Evolutionary conservation across 1,284 basidiomycete species (phyloP).

Genomic region (Hortiboletus rubellus): DNA sequence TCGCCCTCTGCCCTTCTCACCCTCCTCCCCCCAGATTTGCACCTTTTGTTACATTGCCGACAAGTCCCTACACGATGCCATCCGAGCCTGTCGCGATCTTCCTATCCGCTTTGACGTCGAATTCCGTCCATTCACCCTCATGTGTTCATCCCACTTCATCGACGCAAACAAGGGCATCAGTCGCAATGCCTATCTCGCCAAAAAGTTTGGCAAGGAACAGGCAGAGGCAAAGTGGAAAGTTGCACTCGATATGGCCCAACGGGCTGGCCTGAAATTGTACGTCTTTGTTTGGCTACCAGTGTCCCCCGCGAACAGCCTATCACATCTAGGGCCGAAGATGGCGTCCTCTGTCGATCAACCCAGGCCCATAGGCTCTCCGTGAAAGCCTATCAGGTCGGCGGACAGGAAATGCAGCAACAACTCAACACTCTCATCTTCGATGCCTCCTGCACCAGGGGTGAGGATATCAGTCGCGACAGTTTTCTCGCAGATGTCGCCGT

Average conservation of each 20-base stretch:
- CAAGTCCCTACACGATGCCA: slow-evolving; percentile 68
- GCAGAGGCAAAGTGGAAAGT: slow-evolving; percentile 49
- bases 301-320: not conserved
- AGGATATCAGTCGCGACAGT: slow-evolving; percentile 61
- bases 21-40: slow-evolving; percentile 50
- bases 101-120: slow-evolving; percentile 70
- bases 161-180: slow-evolving; percentile 42
- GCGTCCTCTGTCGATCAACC: slow-evolving; percentile 63
- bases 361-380: slow-evolving; percentile 71
- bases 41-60: slow-evolving; percentile 75
- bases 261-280: slow-evolving; percentile 67
- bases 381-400: slow-evolving; percentile 69
- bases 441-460: slow-evolving; percentile 62
- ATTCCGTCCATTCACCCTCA: slow-evolving; percentile 70
- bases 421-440: slow-evolving; percentile 63
- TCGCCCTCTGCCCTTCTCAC: slow-evolving; percentile 6
- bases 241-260: slow-evolving; percentile 53
- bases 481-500: slow-evolving; percentile 66
- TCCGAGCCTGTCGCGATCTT: slow-evolving; percentile 58
- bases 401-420: slow-evolving; percentile 60
- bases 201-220: slow-evolving; percentile 60
- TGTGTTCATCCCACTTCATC: slow-evolving; percentile 53
- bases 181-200: slow-evolving; percentile 37
- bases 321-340: slow-evolving; percentile 50
- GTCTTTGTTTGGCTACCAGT: slow-evolving; percentile 26